Evolutionary conservation across 2,329 filamentous ascomycete genomes (phyloP).

Genomic region (Alternaria brassicae): DNA sequence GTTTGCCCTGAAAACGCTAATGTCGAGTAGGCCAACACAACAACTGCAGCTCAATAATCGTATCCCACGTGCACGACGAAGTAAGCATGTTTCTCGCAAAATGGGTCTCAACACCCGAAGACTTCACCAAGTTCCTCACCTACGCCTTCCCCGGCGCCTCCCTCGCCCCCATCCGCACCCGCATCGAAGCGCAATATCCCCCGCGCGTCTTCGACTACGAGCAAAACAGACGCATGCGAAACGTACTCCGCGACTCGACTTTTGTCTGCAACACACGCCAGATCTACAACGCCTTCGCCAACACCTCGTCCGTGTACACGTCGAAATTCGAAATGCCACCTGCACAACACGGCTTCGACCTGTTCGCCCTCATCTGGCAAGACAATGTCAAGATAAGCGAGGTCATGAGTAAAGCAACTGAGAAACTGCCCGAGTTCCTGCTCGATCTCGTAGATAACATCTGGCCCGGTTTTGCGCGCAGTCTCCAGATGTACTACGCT

Average conservation of each 20-base stretch:
- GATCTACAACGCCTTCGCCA: not conserved
- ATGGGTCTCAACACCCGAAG: not conserved
- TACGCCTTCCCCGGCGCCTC: not conserved
- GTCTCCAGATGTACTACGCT: not conserved
- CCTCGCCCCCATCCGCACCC: not conserved
- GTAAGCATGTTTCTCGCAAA: not conserved
- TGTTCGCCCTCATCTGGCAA: not conserved
- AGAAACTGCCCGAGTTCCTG: not conserved
- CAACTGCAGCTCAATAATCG: not conserved
- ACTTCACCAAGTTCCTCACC: not conserved
- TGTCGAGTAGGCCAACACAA: not conserved
- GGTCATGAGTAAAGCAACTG: not conserved
- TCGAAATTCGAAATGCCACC: not conserved
- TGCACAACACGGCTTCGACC: not conserved
- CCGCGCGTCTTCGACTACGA: not conserved
- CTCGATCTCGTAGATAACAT: rapidly evolving
- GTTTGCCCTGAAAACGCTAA: not conserved
- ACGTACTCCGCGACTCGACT: not conserved
- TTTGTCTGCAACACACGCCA: not conserved
- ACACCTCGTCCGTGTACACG: not conserved
- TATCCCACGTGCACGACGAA: not conserved
- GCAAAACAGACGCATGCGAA: not conserved
- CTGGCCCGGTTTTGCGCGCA: not conserved
- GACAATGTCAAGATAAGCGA: not conserved
- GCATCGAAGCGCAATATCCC: not conserved